These are phyloP conservation scores for Naganishia friedmannii DNA, from an alignment of 768 basidiomycete genomes.

Conservation along the genomic window DNA sequence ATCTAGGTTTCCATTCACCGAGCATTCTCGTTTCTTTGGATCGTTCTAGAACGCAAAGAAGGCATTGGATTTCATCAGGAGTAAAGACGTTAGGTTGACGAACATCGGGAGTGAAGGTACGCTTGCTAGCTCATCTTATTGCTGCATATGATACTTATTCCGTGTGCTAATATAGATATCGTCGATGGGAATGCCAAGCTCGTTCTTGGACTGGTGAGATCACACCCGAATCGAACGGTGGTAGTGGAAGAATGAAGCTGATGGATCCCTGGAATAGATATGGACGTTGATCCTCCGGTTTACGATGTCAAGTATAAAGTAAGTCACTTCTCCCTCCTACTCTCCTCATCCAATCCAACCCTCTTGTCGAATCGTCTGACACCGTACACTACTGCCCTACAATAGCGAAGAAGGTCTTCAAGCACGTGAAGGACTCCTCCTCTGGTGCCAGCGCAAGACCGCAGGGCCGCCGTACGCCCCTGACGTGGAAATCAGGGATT, in stretches of 20 bases:
- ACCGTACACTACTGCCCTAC: neutral
- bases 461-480: conserved; percentile 63
- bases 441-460: conserved; percentile 99
- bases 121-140: too few species aligned
- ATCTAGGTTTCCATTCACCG: neutral
- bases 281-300: conserved; percentile 97
- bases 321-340: conserved; percentile 44
- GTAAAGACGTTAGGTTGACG: conserved; percentile 88
- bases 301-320: conserved; percentile 98
- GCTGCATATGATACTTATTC: too few species aligned
- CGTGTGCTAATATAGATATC: conserved; percentile 63
- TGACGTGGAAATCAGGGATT: conserved; percentile 86
- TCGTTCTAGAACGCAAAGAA: conserved; percentile 75
- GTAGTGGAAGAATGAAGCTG: neutral
- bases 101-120: conserved; percentile 89
- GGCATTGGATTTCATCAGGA: conserved; percentile 91
- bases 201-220: conserved; percentile 64
- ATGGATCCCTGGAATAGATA: conserved; percentile 57
- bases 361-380: too few species aligned
- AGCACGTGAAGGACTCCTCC: conserved; percentile 90
- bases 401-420: conserved; percentile 94
- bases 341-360: neutral
- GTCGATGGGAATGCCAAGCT: conserved; percentile 98
- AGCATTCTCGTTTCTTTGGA: neutral
- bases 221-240: neutral